phyloP scores from a whole-genome alignment of 2,329 filamentous ascomycete species.

The Xylaria sp. region DNA sequence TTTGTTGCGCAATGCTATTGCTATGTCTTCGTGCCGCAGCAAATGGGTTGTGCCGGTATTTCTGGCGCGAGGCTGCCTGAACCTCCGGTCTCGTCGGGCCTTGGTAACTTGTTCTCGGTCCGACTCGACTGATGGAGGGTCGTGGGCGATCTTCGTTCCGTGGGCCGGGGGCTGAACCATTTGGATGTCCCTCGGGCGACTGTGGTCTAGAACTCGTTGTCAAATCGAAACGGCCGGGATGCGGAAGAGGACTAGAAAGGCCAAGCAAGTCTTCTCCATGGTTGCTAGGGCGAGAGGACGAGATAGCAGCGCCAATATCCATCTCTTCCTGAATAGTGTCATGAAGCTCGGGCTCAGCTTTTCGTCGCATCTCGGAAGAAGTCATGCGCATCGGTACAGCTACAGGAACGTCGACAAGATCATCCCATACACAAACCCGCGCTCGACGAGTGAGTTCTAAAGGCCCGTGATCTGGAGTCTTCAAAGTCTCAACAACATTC shows the following conservation, averaged over 20 bases:
- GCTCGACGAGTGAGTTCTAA: conserved; percentile 89
- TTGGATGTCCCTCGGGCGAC: conserved; percentile 46
- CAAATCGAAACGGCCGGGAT: conserved; percentile 77
- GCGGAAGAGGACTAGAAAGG: conserved; percentile 68
- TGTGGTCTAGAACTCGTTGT: conserved; percentile 50
- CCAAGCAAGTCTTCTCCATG: conserved; percentile 72
- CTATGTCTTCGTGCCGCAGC: conserved; percentile 56
- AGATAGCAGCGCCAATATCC: conserved; percentile 79
- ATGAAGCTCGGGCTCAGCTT: conserved; percentile 54
- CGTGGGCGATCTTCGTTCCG: conserved; percentile 15
- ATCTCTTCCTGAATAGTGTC: conserved; percentile 78
- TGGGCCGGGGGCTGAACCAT: conserved; percentile 17
- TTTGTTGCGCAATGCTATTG: conserved; percentile 58
- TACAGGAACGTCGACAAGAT: conserved; percentile 93
- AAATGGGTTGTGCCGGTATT: conserved; percentile 61
- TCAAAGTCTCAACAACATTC: conserved; percentile 98
- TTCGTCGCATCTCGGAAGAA: conserved; percentile 81
- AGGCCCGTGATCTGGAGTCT: conserved; percentile 88
- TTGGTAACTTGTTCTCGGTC: conserved; percentile 47
- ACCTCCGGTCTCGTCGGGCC: conserved; percentile 50
- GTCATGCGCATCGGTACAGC: conserved; percentile 87
- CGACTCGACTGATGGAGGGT: conserved; percentile 13
- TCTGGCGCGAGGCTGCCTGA: conserved; percentile 51
- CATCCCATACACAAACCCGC: conserved; percentile 96
- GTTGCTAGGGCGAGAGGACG: conserved; percentile 51